Evolutionary conservation across 352 stramenopile species (phyloP), one percentile per base, ranked within the genome.

Genomic region (Globisporangium emineosum): DNA sequence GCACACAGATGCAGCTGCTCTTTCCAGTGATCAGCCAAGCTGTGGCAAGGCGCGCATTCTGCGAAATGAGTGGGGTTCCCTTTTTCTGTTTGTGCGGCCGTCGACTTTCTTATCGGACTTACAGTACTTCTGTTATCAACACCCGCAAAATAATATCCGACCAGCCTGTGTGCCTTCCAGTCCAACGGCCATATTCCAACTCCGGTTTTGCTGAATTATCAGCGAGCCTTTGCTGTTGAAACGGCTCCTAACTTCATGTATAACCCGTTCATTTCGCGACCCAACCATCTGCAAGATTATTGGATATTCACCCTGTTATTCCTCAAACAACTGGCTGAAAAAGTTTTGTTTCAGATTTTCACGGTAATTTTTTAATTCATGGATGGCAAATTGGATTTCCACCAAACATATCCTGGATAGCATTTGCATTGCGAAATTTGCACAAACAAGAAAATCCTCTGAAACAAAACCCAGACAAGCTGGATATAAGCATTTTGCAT

Each of bases 381-480:
- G 37, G 40, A 21, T 32, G 29, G 29, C n/a, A n/a, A n/a, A n/a
- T n/a, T n/a, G n/a, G n/a, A n/a, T n/a, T n/a, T n/a, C n/a, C n/a
- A n/a, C n/a, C n/a, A n/a, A n/a, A n/a, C n/a, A n/a, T n/a, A n/a
- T n/a, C n/a, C n/a, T n/a, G n/a, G n/a, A n/a, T n/a, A n/a, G n/a
- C n/a, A n/a, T n/a, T n/a, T n/a, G n/a, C n/a, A n/a, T n/a, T n/a
- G n/a, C n/a, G n/a, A n/a, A n/a, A n/a, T n/a, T n/a, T n/a, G n/a
- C n/a, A n/a, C n/a, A 47, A 47, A 47, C 40, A 47, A 47, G 15
- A 43, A 47, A 47, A 47, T 47, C 40, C 40, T n/a, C n/a, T n/a
- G n/a, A n/a, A n/a, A n/a, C n/a, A n/a, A n/a, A n/a, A n/a, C n/a
- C n/a, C n/a, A n/a, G n/a, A n/a, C n/a, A n/a, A n/a, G n/a, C n/a